These are phyloP conservation scores for Aspergillus heteromorphus DNA, from an alignment of 495 filamentous ascomycete species.

Conservation along the genomic window DNA sequence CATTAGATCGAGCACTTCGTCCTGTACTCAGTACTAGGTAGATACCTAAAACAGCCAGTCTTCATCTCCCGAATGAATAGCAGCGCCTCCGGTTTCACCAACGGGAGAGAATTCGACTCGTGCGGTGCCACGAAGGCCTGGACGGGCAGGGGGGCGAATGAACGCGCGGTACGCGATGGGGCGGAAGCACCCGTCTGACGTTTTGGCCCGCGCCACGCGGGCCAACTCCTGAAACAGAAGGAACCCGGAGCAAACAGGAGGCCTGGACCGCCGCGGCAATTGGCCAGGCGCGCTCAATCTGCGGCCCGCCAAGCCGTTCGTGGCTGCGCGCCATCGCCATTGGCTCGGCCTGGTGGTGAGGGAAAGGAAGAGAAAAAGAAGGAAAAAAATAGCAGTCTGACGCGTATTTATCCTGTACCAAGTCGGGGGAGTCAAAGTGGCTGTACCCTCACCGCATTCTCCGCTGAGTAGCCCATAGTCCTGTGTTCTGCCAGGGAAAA, in stretches of 20 bases:
- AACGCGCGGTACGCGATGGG: background rate
- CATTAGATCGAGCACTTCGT: too few species aligned
- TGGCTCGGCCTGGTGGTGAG: too few species aligned
- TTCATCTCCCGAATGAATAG: too few species aligned
- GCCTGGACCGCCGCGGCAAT: background rate
- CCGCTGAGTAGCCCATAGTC: background rate
- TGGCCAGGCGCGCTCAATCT: background rate
- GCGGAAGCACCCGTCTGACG: constrained; percentile 1
- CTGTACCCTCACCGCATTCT: background rate
- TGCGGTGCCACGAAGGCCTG: background rate
- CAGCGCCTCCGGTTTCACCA: background rate
- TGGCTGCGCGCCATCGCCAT: background rate
- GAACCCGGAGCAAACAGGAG: too few species aligned
- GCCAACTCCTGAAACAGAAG: background rate
- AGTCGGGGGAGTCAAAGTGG: background rate
- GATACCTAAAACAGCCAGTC: too few species aligned
- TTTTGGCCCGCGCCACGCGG: constrained; percentile 2
- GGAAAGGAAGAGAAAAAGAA: too few species aligned
- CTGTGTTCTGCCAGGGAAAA: background rate
- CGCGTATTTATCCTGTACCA: background rate
- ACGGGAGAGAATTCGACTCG: background rate
- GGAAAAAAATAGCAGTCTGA: background rate
- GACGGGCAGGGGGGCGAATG: background rate
- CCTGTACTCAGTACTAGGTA: too few species aligned
- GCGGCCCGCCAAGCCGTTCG: background rate